Percentiles rank a stretch among this genome's conserved stretches.
These are phyloP conservation scores for Hypoxylon lienhwacheense DNA, from an alignment of 495 filamentous ascomycete genomes.

Conservation along the genomic window DNA sequence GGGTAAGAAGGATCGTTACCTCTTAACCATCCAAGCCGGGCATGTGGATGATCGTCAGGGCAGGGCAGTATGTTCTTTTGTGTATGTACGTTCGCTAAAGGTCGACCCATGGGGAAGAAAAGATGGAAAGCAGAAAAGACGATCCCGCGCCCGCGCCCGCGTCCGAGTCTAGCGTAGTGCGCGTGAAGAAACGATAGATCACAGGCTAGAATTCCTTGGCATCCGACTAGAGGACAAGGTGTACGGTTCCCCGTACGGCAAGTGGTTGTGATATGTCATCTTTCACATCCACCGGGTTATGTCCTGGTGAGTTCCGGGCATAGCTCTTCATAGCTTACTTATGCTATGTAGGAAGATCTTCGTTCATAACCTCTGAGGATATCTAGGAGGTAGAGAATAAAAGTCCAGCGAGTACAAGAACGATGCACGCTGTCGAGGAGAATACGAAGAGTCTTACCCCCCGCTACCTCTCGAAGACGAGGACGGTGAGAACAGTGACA, in stretches of 20 bases:
- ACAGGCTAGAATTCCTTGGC: conserved; percentile 26
- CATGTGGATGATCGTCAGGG: conserved; percentile 18
- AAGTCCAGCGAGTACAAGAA: too few relatives aligned
- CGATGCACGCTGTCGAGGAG: too few relatives aligned
- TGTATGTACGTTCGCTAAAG: conserved; percentile 9
- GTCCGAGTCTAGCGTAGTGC: conserved; percentile 17
- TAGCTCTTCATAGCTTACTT: too few relatives aligned
- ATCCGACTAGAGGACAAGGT: conserved; percentile 3
- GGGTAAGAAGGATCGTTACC: too few relatives aligned
- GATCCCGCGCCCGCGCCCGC: too few relatives aligned
- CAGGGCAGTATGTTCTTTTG: conserved; percentile 21
- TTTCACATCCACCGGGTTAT: conserved; percentile 7
- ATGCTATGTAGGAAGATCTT: background rate
- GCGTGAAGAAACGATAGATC: conserved; percentile 24
- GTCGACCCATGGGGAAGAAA: conserved; percentile 15
- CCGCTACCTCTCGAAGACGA: too few relatives aligned
- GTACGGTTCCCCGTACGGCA: conserved; percentile 4
- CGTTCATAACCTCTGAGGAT: background rate
- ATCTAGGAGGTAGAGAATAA: background rate
- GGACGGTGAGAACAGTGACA: too few relatives aligned
- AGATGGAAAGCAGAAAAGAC: conserved; percentile 18
- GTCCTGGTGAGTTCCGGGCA: conserved; percentile 5
- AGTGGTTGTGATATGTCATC: conserved; percentile 20
- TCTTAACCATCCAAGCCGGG: conserved; percentile 16
- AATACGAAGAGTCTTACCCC: too few relatives aligned